Evolutionary conservation across 2,329 filamentous ascomycete genomes (phyloP), one percentile per base, ranked within the genome.

Genomic region (Ophiostoma himal-ulmi): DNA sequence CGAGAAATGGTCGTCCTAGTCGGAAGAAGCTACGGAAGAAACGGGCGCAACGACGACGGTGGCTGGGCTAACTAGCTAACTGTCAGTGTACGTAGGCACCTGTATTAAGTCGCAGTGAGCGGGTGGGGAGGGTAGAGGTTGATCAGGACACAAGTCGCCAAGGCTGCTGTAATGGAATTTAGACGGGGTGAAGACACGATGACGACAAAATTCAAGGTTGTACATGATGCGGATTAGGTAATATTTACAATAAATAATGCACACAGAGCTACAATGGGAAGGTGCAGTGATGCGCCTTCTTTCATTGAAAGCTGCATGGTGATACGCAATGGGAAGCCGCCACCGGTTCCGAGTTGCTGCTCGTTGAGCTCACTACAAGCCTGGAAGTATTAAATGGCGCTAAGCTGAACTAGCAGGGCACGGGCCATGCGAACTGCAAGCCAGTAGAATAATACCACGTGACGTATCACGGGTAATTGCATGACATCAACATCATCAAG

Each of bases 21-120:
- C 60, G 67, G 39, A 67, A 68, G 64, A 67, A 48, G 48, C 67
- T 48, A 60, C 70, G 67, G 70, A 71, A 71, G 70, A 66, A 62
- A 71, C 60, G 70, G 70, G 60, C 57, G 57, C 69, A 39, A 68
- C 69, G 57, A 66, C 67, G 41, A 70, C 57, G 69, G 67, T 71
- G 70, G 70, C 70, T 71, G 70, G 70, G 62, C 41, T 69, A 57
- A 62, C 44, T 22, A 67, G 62, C 41, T 69, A 57, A 62, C 44
- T 22, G 8, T 10, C n/a, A 57, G 34, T 37, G 57, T 62, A 62
- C 57, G 57, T 62, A 62, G 57, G 57, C 57, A 62, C 22, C 57
- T 62, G 57, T 62, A 62, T 62, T 62, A 62, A 34, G 26, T 62
- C 26, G 20, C 57, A 20, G 57, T 34, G 57, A 26, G 57, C 57